Conservation (phyloP, 148 eudicot genomes). For the Polygonum maritimum region DNA sequence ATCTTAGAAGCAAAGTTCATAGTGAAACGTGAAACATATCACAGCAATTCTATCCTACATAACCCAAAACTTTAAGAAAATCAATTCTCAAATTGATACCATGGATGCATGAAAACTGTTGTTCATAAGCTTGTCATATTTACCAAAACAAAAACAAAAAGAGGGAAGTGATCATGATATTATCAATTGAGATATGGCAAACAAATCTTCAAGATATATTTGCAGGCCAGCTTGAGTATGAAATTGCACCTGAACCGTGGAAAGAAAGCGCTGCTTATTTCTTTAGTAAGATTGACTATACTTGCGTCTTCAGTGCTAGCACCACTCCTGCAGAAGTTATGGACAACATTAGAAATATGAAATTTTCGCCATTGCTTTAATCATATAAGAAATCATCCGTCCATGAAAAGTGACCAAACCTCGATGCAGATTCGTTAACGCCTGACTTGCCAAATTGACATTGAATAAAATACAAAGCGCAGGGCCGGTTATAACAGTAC, state of each 20-base stretch:
- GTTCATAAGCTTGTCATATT: neutral
- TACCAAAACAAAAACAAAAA: neutral
- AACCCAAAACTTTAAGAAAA: neutral
- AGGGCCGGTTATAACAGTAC: constrained; percentile 74
- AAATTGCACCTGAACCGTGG: constrained; percentile 67
- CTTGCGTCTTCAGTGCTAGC: constrained; percentile 18
- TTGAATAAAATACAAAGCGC: constrained; percentile 60
- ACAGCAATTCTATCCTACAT: neutral
- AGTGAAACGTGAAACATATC: neutral
- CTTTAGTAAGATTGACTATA: constrained; percentile 39
- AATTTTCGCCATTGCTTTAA: neutral
- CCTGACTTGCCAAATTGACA: constrained; percentile 39
- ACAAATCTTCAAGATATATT: neutral
- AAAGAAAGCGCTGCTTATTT: constrained; percentile 69
- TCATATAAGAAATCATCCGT: neutral
- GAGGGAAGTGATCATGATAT: neutral
- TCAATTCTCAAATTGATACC: neutral
- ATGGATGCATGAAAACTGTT: neutral
- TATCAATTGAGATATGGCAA: neutral
- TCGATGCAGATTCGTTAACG: constrained; percentile 14
- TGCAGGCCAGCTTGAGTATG: neutral
- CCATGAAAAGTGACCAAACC: constrained; percentile 21
- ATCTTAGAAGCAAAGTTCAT: neutral
- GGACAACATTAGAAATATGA: neutral
- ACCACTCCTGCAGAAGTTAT: neutral